These are phyloP conservation scores for Mariannaea sp. DNA, from an alignment of 2,329 filamentous ascomycete genomes.

Conservation along the genomic window DNA sequence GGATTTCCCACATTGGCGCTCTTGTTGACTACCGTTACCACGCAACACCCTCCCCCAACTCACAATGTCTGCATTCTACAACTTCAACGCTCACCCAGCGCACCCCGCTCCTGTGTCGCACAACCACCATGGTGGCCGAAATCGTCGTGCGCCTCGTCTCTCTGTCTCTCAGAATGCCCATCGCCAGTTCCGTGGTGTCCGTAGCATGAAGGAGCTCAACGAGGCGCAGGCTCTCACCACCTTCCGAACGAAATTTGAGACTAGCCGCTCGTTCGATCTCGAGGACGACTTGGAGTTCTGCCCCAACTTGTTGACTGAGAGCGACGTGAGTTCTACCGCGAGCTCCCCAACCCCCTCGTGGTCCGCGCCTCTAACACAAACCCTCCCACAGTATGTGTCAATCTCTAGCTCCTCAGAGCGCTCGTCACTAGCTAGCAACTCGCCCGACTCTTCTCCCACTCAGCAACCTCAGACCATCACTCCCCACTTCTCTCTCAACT, in stretches of 20 bases:
- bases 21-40: conserved; percentile 1
- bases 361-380: conserved; percentile 42
- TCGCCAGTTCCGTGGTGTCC: conserved; percentile 83
- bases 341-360: conserved; percentile 22
- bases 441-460: conserved; percentile 87
- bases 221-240: conserved; percentile 76
- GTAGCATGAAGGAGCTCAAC: conserved; percentile 83
- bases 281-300: conserved; percentile 97
- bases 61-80: conserved; percentile 69
- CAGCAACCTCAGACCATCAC: conserved; percentile 83
- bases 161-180: conserved; percentile 81
- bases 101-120: conserved; percentile 67
- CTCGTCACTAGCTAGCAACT: conserved; percentile 92
- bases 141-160: conserved; percentile 80
- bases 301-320: conserved; percentile 88
- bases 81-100: conserved; percentile 63
- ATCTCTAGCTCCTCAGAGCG: conserved; percentile 94
- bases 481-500: conserved; percentile 76
- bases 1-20: conserved; percentile 19
- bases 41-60: conserved; percentile 5
- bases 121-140: conserved; percentile 82
- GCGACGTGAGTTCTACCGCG: conserved; percentile 70
- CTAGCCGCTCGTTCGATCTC: conserved; percentile 89
- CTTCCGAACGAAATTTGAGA: conserved; percentile 88
- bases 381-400: conserved; percentile 72